Evolutionary conservation across 75 land plant genomes (phyloP).

Genomic region (Pinus albicaulis): DNA sequence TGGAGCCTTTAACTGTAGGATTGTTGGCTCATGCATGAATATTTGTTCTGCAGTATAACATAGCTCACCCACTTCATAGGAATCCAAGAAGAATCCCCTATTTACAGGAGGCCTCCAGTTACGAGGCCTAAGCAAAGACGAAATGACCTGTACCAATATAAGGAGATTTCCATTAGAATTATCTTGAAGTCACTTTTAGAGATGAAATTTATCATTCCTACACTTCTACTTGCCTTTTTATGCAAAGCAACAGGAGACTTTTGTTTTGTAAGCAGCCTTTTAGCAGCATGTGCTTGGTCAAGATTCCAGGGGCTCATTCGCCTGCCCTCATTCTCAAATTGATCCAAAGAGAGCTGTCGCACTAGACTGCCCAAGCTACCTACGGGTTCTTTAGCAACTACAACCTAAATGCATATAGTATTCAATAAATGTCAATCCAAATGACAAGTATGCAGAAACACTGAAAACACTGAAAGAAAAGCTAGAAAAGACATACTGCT

Average conservation of each 20-base stretch:
- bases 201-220: not conserved
- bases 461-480: not conserved
- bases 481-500: constrained; percentile 52
- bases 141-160: constrained; percentile 58
- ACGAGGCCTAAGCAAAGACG: constrained; percentile 67
- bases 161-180: not conserved
- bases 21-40: constrained; percentile 78
- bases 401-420: constrained; percentile 47
- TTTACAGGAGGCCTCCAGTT: constrained; percentile 76
- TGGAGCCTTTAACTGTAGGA: constrained; percentile 81
- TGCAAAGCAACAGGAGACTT: constrained; percentile 79
- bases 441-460: not conserved
- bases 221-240: constrained; percentile 52
- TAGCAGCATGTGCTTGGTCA: constrained; percentile 54
- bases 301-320: constrained; percentile 58
- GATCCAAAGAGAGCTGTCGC: constrained; percentile 85
- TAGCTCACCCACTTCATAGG: constrained; percentile 81
- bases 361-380: constrained; percentile 82
- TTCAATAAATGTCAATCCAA: constrained; percentile 2
- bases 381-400: constrained; percentile 82
- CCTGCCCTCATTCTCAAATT: constrained; percentile 91
- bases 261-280: constrained; percentile 55
- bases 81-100: constrained; percentile 76
- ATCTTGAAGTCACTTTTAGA: not conserved
- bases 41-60: constrained; percentile 89